Evolutionary conservation across 2,329 filamentous ascomycete species (phyloP), one percentile per base, ranked within the genome.

Genomic region (Clarireedia hainanense): DNA sequence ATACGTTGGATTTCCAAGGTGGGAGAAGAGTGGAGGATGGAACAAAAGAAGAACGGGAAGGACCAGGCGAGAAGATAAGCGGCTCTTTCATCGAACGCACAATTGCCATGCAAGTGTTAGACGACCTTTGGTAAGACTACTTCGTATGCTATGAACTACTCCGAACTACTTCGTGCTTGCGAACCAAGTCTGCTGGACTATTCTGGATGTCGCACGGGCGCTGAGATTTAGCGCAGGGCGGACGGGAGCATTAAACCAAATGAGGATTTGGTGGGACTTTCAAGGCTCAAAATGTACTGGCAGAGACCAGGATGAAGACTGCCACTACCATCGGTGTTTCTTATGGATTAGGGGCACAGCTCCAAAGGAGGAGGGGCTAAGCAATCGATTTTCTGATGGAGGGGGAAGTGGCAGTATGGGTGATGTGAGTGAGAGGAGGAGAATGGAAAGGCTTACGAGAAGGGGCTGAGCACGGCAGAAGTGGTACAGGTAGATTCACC

Each of bases 211-310:
- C 27, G n/a, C 12, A 36, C 40, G 40, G 50, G 50, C 27, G 27
- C 17, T 40, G 50, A 34, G 20, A 39, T 15, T 15, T 37, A 52
- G 27, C 40, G 39, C 36, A 52, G 39, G 27, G 36, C 43, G 20
- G 39, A 52, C 50, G 50, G 50, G 50, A 52, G 50, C 42, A 27
- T 54, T 48, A 48, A 42, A 48, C 51, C 51, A 17, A 48, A 54
- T 48, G 26, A 30, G 51, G 51, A 12, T 40, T 23, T 48, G 15
- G 23, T 27, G 42, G 43, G 24, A 47, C 26, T 46, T 15, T 37
- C 4, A 26, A 43, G 20, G 20, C 20, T 20, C 20, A 20, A 20
- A 20, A 20, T 20, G 20, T 20, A 20, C 20, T 20, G 20, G 20
- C 20, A 20, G 20, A 34, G 6, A 17, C 30, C 37, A n/a, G 14